Evolutionary conservation across 805 yeast species (phyloP).

Genomic region (Saccharomycopsis amapae): DNA sequence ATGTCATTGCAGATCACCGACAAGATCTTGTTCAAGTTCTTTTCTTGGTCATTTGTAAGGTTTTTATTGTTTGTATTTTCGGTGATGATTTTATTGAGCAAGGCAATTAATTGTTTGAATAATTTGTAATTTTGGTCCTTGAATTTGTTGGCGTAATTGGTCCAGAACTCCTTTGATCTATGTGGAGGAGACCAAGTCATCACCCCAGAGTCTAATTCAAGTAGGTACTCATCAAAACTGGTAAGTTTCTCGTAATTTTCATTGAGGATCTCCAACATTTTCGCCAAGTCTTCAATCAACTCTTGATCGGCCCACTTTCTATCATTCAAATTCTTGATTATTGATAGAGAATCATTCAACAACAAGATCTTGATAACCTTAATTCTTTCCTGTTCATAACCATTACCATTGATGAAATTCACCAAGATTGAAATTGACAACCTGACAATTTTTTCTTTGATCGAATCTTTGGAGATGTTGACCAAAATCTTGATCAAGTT

Average conservation of each 20-base stretch:
- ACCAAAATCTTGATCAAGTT: constrained; percentile 43
- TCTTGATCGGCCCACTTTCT: constrained; percentile 96
- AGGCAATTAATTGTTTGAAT: constrained; percentile 51
- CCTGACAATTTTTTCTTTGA: constrained; percentile 88
- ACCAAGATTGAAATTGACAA: constrained; percentile 68
- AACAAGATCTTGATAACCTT: constrained; percentile 58
- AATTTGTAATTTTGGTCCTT: constrained; percentile 71
- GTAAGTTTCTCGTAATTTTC: constrained; percentile 74
- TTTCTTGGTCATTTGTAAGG: constrained; percentile 30
- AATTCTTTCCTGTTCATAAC: constrained; percentile 31
- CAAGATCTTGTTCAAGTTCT: constrained; percentile 31
- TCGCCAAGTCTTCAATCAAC: constrained; percentile 61
- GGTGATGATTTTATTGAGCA: constrained; percentile 35
- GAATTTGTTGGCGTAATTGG: constrained; percentile 69
- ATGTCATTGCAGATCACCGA: constrained; percentile 68
- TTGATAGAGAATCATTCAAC: constrained; percentile 65
- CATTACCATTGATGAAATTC: constrained; percentile 43
- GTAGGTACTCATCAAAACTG: constrained; percentile 84
- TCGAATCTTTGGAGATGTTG: constrained; percentile 64
- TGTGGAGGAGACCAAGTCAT: constrained; percentile 92
- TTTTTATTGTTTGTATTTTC: constrained; percentile 22
- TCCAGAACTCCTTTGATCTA: constrained; percentile 82
- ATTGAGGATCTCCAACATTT: constrained; percentile 52
- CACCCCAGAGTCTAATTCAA: constrained; percentile 72
- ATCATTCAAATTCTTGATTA: constrained; percentile 62